phyloP scores from a whole-genome alignment of 768 basidiomycete genomes.

The Lactarius vividus region DNA sequence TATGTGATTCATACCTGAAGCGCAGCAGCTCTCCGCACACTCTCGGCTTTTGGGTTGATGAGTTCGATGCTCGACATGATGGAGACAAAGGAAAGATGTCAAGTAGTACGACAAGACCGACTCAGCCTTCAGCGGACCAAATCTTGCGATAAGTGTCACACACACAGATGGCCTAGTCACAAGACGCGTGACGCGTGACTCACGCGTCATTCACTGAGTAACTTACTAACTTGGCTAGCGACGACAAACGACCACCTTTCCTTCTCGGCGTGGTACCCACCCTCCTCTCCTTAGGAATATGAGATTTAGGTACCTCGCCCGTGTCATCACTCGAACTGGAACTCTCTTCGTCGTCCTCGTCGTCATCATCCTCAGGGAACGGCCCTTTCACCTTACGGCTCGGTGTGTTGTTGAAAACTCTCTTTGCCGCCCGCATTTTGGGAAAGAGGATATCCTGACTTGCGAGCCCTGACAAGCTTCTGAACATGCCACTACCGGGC shows the following conservation, averaged over 20 bases:
- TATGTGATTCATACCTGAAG: constrained; percentile 64
- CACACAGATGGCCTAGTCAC: constrained; percentile 13
- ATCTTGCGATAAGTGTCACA: constrained; percentile 4
- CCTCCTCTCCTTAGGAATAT: constrained; percentile 27
- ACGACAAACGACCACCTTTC: constrained; percentile 19
- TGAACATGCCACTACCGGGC: constrained; percentile 1
- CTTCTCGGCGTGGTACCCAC: constrained; percentile 10
- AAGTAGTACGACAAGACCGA: neutral
- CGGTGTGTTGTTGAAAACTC: constrained; percentile 1
- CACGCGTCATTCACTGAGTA: constrained; percentile 1
- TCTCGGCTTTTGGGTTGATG: constrained; percentile 96
- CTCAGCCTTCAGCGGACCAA: neutral
- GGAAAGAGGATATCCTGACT: constrained; percentile 18
- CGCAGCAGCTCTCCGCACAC: constrained; percentile 83
- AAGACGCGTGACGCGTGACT: constrained; percentile 9
- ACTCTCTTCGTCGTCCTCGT: constrained; percentile 22
- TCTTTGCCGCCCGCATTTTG: constrained; percentile 5
- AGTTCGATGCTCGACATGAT: constrained; percentile 76
- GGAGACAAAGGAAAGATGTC: neutral
- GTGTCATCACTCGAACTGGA: constrained; percentile 24
- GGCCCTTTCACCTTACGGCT: constrained; percentile 8
- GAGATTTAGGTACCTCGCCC: constrained; percentile 6
- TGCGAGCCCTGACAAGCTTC: constrained; percentile 19
- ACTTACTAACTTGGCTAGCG: constrained; percentile 3
- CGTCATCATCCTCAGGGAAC: constrained; percentile 4